phyloP scores from a whole-genome alignment of 352 stramenopile species.

The Phytophthora crassamura region DNA sequence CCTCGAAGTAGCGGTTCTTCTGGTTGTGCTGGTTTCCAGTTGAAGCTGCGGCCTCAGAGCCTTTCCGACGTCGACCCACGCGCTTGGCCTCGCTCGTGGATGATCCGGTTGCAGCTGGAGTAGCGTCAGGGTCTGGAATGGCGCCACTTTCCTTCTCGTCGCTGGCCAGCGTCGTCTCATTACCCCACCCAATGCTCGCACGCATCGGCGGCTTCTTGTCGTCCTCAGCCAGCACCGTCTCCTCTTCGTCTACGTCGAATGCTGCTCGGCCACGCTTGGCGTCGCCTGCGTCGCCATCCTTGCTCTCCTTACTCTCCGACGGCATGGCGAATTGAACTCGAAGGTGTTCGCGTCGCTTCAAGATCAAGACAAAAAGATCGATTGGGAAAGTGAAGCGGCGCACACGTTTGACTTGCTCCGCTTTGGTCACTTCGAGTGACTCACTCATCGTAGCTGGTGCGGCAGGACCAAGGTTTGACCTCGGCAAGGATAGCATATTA shows the following conservation, averaged over 20 bases:
- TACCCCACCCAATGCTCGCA: slow-evolving; percentile 72
- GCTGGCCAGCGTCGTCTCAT: slow-evolving; percentile 38
- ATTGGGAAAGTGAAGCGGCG: slow-evolving; percentile 1
- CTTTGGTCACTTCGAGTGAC: no score
- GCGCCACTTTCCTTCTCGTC: slow-evolving; percentile 34
- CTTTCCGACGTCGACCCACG: slow-evolving; percentile 61
- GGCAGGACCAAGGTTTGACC: no score
- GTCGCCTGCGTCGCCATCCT: slow-evolving; percentile 24
- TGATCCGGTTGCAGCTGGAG: slow-evolving; percentile 16
- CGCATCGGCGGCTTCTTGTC: slow-evolving; percentile 57
- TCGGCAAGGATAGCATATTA: no score
- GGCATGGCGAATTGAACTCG: slow-evolving; percentile 8
- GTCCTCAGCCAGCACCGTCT: slow-evolving; percentile 46
- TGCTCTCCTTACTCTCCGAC: slow-evolving; percentile 38
- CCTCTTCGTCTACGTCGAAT: slow-evolving; percentile 64
- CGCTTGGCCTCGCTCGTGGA: slow-evolving; percentile 57
- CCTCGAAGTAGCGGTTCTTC: slow-evolving; percentile 82
- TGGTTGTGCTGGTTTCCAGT: slow-evolving; percentile 44
- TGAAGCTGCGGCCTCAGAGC: slow-evolving; percentile 38
- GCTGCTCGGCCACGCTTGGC: slow-evolving; percentile 27
- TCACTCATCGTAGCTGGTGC: no score
- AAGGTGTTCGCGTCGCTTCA: slow-evolving; percentile 22
- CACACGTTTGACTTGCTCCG: no score
- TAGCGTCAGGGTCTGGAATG: slow-evolving; percentile 13
- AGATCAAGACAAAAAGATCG: slow-evolving; percentile 10